phyloP scores from a whole-genome alignment of 1,284 basidiomycete genomes.

The Phellinidium pouzarii region DNA sequence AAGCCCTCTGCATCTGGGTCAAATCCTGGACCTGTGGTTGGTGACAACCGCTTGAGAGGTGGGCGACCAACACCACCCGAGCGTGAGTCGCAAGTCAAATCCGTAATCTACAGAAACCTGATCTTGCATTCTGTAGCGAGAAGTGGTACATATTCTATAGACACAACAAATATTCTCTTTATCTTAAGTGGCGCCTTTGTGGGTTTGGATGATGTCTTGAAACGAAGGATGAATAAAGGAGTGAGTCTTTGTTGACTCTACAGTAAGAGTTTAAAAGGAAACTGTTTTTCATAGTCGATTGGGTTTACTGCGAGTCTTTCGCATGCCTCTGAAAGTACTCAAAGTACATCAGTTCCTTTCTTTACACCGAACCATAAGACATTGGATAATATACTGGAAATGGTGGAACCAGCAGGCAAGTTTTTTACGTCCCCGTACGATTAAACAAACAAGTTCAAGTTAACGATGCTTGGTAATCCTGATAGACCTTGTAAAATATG shows the following conservation, averaged over 20 bases:
- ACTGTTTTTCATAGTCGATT: slow-evolving; percentile 63
- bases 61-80: slow-evolving; percentile 31
- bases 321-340: slow-evolving; percentile 32
- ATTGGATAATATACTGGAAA: slow-evolving; percentile 47
- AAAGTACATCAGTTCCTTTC: slow-evolving; percentile 45
- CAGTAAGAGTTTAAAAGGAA: too few relatives aligned
- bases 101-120: background rate
- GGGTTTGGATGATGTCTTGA: slow-evolving; percentile 80
- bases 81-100: slow-evolving; percentile 28
- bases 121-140: slow-evolving; percentile 37
- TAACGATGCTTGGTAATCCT: too few relatives aligned
- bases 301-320: slow-evolving; percentile 76
- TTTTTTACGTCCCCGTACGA: background rate
- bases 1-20: slow-evolving; percentile 27
- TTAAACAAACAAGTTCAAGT: too few relatives aligned
- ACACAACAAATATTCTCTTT: slow-evolving; percentile 87
- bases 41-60: slow-evolving; percentile 41
- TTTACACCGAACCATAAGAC: slow-evolving; percentile 64
- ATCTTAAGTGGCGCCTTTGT: slow-evolving; percentile 93
- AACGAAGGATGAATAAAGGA: slow-evolving; percentile 74
- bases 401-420: slow-evolving; percentile 62
- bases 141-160: slow-evolving; percentile 66
- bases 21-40: slow-evolving; percentile 22
- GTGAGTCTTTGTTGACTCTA: slow-evolving; percentile 40
- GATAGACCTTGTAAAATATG: slow-evolving; percentile 81